phyloP scores from a whole-genome alignment of 345 rosid genomes.

The Eucalyptus cloeziana region DNA sequence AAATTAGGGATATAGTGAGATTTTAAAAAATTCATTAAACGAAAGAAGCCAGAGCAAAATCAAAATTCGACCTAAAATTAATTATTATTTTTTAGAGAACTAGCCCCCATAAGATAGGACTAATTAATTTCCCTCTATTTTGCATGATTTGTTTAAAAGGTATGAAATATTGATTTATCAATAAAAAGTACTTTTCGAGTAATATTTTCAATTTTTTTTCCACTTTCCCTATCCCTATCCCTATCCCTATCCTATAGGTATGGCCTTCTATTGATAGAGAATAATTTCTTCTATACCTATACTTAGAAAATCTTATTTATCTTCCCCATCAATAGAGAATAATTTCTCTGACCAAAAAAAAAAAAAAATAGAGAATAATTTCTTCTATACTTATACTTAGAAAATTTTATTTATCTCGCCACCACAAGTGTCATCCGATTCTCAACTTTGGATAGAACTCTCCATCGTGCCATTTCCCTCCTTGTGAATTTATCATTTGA shows the following conservation, averaged over 20 bases:
- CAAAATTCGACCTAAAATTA: background rate
- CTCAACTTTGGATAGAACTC: background rate
- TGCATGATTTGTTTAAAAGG: background rate
- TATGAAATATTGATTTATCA: background rate
- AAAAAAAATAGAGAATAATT: background rate
- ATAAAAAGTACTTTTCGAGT: background rate
- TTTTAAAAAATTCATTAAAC: too few species aligned
- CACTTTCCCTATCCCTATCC: background rate
- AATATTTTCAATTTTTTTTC: too few species aligned
- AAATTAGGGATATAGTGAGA: background rate
- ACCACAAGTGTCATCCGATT: background rate
- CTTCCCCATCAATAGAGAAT: background rate
- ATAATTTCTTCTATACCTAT: background rate
- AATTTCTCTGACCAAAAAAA: too few species aligned
- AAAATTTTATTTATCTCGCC: background rate
- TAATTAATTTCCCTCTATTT: background rate
- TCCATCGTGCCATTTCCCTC: background rate
- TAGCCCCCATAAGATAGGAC: background rate
- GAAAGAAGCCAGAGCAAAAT: accelerated
- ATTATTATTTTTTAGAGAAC: background rate
- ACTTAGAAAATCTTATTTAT: background rate
- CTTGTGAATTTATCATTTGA: background rate
- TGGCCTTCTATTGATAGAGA: background rate
- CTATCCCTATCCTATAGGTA: background rate
- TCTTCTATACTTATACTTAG: background rate